Conservation (phyloP, 108 stramenopile genomes). For the Nitzschia putrida region DNA sequence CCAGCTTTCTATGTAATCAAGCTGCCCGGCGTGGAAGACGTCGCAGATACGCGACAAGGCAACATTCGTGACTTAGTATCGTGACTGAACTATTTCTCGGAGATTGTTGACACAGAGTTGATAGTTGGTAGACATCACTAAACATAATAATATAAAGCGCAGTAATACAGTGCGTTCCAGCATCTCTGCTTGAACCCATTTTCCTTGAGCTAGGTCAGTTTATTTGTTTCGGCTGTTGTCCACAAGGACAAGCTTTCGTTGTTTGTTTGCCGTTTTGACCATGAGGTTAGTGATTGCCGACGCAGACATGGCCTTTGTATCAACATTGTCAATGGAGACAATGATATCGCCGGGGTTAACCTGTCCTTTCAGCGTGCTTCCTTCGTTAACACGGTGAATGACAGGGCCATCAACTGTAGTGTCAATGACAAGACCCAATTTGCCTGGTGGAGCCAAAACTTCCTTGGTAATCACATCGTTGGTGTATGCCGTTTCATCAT, state of each 20-base stretch:
- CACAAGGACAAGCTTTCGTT: conserved; percentile 52
- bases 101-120: no score
- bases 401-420: conserved; percentile 79
- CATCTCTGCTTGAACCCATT: no score
- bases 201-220: no score
- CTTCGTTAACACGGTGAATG: conserved; percentile 62
- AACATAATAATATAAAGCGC: no score
- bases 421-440: conserved; percentile 84
- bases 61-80: no score
- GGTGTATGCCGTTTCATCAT: conserved; percentile 4
- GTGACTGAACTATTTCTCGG: no score
- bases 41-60: no score
- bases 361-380: conserved; percentile 54
- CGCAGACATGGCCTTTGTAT: conserved; percentile 71
- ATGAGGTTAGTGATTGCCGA: conserved; percentile 69
- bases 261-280: conserved; percentile 60
- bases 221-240: background rate
- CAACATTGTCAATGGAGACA: conserved; percentile 73
- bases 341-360: conserved; percentile 71
- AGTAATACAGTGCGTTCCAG: no score
- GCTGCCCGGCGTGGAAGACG: no score
- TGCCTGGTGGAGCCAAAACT: conserved; percentile 72
- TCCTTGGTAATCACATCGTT: conserved; percentile 11
- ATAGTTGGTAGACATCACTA: no score
- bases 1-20: no score